These are phyloP conservation scores for Brassica hybrid DNA, from an alignment of 441 rosid genomes.

Conservation along the genomic window DNA sequence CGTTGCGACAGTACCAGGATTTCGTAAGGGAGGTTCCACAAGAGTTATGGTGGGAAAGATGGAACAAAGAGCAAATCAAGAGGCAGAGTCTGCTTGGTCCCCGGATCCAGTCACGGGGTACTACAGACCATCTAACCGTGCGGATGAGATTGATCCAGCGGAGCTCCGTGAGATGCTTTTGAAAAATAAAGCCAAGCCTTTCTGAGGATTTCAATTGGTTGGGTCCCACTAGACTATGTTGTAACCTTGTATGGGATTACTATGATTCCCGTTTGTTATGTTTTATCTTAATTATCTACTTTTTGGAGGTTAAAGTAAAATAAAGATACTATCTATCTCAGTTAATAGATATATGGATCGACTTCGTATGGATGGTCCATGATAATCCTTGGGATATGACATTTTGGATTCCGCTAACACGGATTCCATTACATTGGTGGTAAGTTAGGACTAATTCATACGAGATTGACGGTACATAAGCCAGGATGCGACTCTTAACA, in stretches of 20 bases:
- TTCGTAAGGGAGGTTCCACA: conserved; percentile 46
- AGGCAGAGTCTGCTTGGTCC: conserved; percentile 56
- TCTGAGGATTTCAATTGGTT: conserved; percentile 30
- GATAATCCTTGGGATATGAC: too few species aligned
- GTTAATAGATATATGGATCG: too few species aligned
- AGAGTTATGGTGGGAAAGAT: conserved; percentile 45
- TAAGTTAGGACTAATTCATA: too few species aligned
- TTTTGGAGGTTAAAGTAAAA: too few species aligned
- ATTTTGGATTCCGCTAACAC: too few species aligned
- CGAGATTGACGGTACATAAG: too few species aligned
- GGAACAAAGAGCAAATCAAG: conserved; percentile 45
- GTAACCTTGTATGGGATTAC: background rate
- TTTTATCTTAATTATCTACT: background rate
- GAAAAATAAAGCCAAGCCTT: conserved; percentile 51
- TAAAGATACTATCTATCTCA: too few species aligned
- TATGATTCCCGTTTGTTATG: conserved; percentile 1
- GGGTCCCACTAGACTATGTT: background rate
- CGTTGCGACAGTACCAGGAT: conserved; percentile 44
- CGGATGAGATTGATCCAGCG: conserved; percentile 64
- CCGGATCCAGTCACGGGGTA: conserved; percentile 81
- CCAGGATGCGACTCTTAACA: too few species aligned
- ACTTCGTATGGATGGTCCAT: too few species aligned
- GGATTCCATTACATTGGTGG: too few species aligned
- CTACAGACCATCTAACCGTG: conserved; percentile 63
- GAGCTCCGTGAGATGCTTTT: conserved; percentile 70